Conservation (phyloP, 75 land plant genomes). For the Adiantum capillusveneris region DNA sequence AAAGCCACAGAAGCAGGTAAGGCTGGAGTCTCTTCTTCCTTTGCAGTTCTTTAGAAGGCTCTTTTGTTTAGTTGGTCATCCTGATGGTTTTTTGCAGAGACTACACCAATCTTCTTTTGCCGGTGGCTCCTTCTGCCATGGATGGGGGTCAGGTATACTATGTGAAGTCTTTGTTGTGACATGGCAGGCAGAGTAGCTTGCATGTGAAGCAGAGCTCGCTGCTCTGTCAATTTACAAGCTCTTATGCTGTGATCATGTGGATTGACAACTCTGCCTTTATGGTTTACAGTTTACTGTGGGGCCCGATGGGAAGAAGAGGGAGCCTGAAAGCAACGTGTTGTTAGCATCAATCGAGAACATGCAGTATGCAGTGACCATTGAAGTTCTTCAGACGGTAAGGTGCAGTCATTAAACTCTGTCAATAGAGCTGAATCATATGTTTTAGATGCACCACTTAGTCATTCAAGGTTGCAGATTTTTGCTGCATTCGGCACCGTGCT, state of each 20-base stretch:
- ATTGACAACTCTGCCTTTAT: too few relatives aligned
- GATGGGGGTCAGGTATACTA: constrained; percentile 56
- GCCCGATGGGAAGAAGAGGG: constrained; percentile 56
- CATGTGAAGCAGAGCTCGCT: too few relatives aligned
- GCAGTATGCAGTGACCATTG: constrained; percentile 68
- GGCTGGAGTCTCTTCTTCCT: not conserved
- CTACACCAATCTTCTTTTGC: constrained; percentile 76
- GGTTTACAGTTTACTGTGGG: constrained; percentile 24
- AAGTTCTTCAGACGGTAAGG: constrained; percentile 56
- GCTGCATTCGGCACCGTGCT: constrained; percentile 63
- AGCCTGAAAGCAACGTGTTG: constrained; percentile 70
- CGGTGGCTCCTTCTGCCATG: constrained; percentile 73
- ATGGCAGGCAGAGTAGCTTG: too few relatives aligned
- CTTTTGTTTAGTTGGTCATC: not conserved
- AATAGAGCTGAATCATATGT: too few relatives aligned
- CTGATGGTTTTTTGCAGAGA: constrained; percentile 36
- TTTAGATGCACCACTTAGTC: too few relatives aligned
- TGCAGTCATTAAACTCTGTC: too few relatives aligned
- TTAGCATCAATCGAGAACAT: constrained; percentile 73
- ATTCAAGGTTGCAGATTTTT: constrained; percentile 55
- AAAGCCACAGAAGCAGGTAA: constrained; percentile 63
- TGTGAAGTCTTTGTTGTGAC: too few relatives aligned
- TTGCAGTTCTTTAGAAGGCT: constrained; percentile 25
- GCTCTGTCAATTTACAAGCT: too few relatives aligned
- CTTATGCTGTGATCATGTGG: too few relatives aligned